Evolutionary conservation across 2,329 filamentous ascomycete genomes (phyloP).

Genomic region (Metarhizium rileyi): DNA sequence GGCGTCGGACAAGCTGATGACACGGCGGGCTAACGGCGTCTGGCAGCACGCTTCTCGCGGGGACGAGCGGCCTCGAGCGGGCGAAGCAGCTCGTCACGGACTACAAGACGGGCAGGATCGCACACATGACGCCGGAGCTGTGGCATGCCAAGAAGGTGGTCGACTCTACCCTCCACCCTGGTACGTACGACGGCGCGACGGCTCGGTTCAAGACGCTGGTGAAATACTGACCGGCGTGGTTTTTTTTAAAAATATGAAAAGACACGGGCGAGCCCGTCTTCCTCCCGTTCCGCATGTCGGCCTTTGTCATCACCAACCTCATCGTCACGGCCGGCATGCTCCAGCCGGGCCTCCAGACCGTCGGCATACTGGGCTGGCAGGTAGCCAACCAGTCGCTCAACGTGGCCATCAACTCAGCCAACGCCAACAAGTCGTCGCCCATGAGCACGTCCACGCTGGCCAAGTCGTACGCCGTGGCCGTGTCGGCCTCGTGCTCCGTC

Average conservation of each 20-base stretch:
- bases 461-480: conserved; percentile 85
- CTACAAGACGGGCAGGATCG: conserved; percentile 78
- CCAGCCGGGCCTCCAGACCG: conserved; percentile 72
- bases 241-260: too few relatives aligned
- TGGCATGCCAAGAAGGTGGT: conserved; percentile 97
- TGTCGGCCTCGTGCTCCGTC: conserved; percentile 87
- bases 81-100: conserved; percentile 72
- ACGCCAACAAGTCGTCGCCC: conserved; percentile 94
- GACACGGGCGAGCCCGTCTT: conserved; percentile 90
- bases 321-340: conserved; percentile 96
- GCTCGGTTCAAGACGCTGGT: too few relatives aligned
- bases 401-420: conserved; percentile 94
- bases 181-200: conserved; percentile 44
- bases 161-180: conserved; percentile 90
- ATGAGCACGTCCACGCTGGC: conserved; percentile 70
- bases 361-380: conserved; percentile 88
- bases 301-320: conserved; percentile 86
- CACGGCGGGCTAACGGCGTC: too few relatives aligned
- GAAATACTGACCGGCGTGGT: conserved; percentile 9
- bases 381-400: conserved; percentile 95
- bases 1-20: too few relatives aligned
- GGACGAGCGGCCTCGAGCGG: conserved; percentile 66
- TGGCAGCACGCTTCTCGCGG: conserved; percentile 74
- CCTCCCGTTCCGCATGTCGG: conserved; percentile 95
- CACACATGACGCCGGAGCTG: conserved; percentile 77